phyloP scores from a whole-genome alignment of 2,329 filamentous ascomycete genomes.

The Lasiodiplodia citricola region DNA sequence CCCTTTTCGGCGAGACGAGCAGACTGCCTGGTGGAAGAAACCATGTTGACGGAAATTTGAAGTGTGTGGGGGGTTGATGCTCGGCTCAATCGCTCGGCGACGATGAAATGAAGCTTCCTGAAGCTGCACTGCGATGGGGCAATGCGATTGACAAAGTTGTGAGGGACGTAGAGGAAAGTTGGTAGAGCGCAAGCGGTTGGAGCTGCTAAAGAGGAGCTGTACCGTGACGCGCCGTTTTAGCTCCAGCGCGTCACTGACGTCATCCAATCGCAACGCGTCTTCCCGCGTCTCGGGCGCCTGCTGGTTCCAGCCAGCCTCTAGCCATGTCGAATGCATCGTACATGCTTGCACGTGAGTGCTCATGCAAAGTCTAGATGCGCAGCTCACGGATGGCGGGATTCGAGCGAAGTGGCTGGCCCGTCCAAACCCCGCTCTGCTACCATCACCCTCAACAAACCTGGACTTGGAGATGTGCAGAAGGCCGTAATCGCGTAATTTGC shows the following conservation, averaged over 20 bases:
- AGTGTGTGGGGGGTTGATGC: neutral
- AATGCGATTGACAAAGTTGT: neutral
- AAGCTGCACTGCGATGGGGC: slow-evolving; percentile 12
- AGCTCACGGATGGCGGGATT: neutral
- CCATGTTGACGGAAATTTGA: slow-evolving; percentile 6
- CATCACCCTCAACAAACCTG: neutral
- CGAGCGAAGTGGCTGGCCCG: neutral
- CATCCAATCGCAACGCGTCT: slow-evolving; percentile 23
- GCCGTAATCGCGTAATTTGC: neutral
- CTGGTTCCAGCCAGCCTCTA: neutral
- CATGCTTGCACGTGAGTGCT: neutral
- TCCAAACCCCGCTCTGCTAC: neutral
- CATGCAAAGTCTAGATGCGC: neutral
- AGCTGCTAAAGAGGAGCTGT: slow-evolving; percentile 13
- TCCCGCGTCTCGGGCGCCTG: neutral
- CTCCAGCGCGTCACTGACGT: slow-evolving; percentile 22
- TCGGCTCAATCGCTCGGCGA: neutral
- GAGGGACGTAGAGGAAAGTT: neutral
- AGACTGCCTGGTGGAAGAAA: slow-evolving; percentile 8
- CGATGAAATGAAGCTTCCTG: neutral
- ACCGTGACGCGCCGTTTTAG: slow-evolving; percentile 22
- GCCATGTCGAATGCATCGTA: neutral
- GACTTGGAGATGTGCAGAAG: neutral
- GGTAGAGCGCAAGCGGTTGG: neutral
- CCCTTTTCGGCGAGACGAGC: slow-evolving; percentile 8